Evolutionary conservation across 345 rosid genomes (phyloP).

Genomic region (Camelina sativa): DNA sequence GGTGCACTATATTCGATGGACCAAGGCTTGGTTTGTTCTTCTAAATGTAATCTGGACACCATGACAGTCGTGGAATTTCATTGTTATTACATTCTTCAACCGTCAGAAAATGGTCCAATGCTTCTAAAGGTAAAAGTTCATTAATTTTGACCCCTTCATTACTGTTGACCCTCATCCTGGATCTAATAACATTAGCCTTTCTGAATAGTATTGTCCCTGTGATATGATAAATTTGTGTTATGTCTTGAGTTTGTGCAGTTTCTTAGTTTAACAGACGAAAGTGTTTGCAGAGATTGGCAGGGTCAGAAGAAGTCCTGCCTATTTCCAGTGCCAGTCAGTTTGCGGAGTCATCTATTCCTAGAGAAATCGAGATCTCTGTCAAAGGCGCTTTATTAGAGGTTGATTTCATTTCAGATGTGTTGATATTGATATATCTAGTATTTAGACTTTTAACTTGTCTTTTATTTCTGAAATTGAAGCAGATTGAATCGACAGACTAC

Average conservation of each 20-base stretch:
- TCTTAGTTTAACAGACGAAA: constrained; percentile 32
- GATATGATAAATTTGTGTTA: neutral
- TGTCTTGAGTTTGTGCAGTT: constrained; percentile 22
- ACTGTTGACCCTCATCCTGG: constrained; percentile 16
- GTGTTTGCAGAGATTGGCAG: constrained; percentile 75
- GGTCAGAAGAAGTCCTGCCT: constrained; percentile 77
- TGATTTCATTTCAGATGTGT: neutral
- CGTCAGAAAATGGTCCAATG: constrained; percentile 87
- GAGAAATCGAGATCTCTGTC: constrained; percentile 65
- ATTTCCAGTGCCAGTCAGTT: constrained; percentile 52
- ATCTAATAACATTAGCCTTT: neutral
- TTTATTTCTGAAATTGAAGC: constrained; percentile 22
- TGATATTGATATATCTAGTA: neutral
- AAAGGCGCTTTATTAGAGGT: constrained; percentile 66
- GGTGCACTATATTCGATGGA: constrained; percentile 69
- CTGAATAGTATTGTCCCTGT: neutral
- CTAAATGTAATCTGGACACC: constrained; percentile 68
- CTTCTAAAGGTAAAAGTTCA: constrained; percentile 73
- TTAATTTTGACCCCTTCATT: neutral
- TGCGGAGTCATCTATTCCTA: constrained; percentile 52
- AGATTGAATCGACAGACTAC: constrained; percentile 77
- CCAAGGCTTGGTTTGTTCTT: constrained; percentile 78
- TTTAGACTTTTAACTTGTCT: neutral
- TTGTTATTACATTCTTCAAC: constrained; percentile 85
- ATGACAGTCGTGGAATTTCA: constrained; percentile 58